Percentiles rank a stretch among this genome's conserved stretches.
phyloP scores from a whole-genome alignment of 208 protist genomes.

The Herpetomonas samuelpessoai region DNA sequence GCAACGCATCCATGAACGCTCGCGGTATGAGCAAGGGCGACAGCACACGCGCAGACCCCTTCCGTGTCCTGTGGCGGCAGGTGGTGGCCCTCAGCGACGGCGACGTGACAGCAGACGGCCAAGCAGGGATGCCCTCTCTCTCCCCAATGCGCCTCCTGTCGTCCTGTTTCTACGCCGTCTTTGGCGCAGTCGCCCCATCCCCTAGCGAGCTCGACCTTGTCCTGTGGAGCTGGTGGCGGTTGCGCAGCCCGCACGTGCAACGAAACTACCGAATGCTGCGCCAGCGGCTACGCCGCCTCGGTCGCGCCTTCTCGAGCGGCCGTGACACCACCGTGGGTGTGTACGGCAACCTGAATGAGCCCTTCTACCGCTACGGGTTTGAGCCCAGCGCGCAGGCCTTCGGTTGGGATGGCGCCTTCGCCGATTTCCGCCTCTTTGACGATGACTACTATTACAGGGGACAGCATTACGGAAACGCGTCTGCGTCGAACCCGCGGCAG shows the following conservation, averaged over 20 bases:
- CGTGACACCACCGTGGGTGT: neutral
- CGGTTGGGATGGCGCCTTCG: neutral
- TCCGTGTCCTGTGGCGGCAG: neutral
- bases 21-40: too few species aligned
- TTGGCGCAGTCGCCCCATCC: neutral
- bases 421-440: neutral
- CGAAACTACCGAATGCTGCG: neutral
- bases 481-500: too few species aligned
- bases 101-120: neutral
- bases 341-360: neutral
- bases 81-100: neutral
- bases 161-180: neutral
- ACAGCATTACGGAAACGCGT: too few species aligned
- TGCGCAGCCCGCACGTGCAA: neutral
- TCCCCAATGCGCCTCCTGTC: neutral
- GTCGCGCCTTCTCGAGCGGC: neutral
- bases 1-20: too few species aligned
- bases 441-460: neutral
- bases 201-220: neutral
- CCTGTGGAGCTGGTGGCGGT: neutral
- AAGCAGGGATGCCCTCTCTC: neutral
- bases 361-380: neutral
- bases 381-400: neutral
- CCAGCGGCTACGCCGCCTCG: neutral
- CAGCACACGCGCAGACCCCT: too few species aligned